These are phyloP conservation scores for Domatiomyces globalis DNA, from an alignment of 2,329 filamentous ascomycete genomes.

Conservation along the genomic window DNA sequence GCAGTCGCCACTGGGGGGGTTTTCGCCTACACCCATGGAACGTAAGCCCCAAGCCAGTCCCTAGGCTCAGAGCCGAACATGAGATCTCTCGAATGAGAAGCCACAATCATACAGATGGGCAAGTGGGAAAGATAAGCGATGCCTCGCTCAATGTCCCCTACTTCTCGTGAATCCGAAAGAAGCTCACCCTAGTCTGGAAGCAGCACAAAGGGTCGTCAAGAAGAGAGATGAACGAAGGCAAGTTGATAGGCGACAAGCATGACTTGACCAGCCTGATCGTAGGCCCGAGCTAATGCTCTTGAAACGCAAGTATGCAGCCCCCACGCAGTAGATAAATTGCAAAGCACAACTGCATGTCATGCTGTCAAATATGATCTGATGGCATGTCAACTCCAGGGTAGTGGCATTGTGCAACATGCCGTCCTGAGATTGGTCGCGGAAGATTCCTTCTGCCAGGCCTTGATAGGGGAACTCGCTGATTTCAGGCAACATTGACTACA, in stretches of 20 bases:
- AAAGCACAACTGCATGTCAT: no score
- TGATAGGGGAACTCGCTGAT: no score
- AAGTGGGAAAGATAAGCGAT: background rate
- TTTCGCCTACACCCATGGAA: background rate
- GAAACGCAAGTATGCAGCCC: no score
- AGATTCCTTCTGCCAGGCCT: no score
- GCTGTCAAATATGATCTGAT: no score
- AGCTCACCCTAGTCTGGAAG: background rate
- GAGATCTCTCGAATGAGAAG: background rate
- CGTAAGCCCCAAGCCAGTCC: no score
- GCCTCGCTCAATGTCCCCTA: background rate
- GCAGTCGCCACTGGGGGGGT: background rate
- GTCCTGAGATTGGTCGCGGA: no score
- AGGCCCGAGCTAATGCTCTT: no score
- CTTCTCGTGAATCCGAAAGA: background rate
- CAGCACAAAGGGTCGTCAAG: background rate
- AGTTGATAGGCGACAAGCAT: background rate
- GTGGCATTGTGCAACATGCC: no score
- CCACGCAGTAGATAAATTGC: no score
- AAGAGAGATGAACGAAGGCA: background rate
- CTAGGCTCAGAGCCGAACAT: background rate
- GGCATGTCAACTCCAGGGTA: no score
- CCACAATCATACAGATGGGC: background rate
- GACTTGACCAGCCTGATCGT: background rate
- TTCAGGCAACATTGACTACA: no score